Percentiles rank a stretch among this genome's conserved stretches.
Evolutionary conservation across 371 early-diverging fungal species (phyloP).

Genomic region (Saksenaea oblongispora): DNA sequence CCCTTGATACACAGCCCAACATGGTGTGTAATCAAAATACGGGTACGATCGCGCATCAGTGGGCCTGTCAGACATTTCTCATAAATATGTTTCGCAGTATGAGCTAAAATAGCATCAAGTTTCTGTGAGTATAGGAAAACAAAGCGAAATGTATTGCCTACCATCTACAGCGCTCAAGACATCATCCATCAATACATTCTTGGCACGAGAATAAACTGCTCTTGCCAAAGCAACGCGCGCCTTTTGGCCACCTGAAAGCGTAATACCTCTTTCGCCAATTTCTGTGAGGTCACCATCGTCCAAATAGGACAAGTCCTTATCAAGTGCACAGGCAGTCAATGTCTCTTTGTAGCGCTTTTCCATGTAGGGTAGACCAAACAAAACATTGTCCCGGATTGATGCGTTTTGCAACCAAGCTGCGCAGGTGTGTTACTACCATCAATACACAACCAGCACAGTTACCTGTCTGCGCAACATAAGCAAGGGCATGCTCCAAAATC

Average conservation of each 20-base stretch:
- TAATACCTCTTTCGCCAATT: conserved; percentile 80
- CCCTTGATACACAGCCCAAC: conserved; percentile 68
- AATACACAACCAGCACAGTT: neutral
- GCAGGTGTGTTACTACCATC: neutral
- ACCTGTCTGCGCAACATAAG: conserved; percentile 21
- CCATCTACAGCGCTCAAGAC: conserved; percentile 56
- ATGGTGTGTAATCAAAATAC: conserved; percentile 83
- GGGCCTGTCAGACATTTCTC: conserved; percentile 69
- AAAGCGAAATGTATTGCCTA: neutral
- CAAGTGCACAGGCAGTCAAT: conserved; percentile 53
- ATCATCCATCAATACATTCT: conserved; percentile 72
- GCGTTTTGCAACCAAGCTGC: conserved; percentile 78
- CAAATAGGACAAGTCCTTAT: conserved; percentile 40
- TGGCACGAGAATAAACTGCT: conserved; percentile 61
- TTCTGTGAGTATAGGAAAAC: neutral
- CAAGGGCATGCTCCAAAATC: conserved; percentile 18
- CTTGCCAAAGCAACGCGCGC: conserved; percentile 61
- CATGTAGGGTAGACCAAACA: conserved; percentile 33
- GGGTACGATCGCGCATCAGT: conserved; percentile 57
- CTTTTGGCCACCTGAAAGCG: conserved; percentile 67
- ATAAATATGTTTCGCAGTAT: conserved; percentile 78
- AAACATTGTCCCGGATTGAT: conserved; percentile 57
- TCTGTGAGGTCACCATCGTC: conserved; percentile 82
- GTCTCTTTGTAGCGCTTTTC: conserved; percentile 41
- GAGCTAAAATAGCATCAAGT: conserved; percentile 48